These are phyloP conservation scores for Chytriomyces confervae DNA, from an alignment of 192 early-diverging fungal genomes.

Conservation along the genomic window DNA sequence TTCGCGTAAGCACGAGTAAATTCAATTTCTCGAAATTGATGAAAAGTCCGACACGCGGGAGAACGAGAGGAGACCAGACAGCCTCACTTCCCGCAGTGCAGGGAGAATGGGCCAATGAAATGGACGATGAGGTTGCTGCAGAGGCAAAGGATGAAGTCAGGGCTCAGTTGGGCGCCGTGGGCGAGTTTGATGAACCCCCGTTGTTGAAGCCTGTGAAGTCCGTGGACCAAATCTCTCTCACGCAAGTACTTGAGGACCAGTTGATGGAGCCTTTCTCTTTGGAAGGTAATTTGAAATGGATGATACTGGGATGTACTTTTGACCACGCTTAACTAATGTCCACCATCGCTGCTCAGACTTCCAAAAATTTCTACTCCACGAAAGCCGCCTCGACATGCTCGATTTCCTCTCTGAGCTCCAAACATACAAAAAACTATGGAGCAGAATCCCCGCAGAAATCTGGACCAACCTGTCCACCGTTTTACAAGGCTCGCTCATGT, in stretches of 20 bases:
- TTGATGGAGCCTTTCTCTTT: constrained; percentile 12
- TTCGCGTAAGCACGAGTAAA: too few relatives aligned
- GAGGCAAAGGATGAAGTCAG: too few relatives aligned
- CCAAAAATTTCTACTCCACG: constrained; percentile 15
- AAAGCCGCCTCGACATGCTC: constrained; percentile 14
- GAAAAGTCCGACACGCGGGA: too few relatives aligned
- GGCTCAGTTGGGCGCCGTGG: too few relatives aligned
- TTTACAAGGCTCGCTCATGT: not conserved
- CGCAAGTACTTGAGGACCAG: constrained; percentile 19
- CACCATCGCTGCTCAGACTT: constrained; percentile 1
- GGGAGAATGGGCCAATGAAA: too few relatives aligned
- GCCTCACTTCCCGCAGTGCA: too few relatives aligned
- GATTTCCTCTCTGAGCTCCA: constrained; percentile 19
- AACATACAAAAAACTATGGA: constrained; percentile 14
- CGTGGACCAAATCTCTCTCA: not conserved
- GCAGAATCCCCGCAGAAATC: not conserved
- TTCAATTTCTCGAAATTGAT: too few relatives aligned
- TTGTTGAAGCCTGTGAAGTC: too few relatives aligned
- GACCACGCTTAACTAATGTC: not conserved
- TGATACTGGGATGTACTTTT: not conserved
- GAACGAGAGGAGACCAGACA: too few relatives aligned
- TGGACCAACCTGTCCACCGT: not conserved
- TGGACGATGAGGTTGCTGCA: too few relatives aligned
- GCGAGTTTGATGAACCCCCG: too few relatives aligned
- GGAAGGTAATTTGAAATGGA: not conserved